Evolutionary conservation across 2,329 filamentous ascomycete genomes (phyloP).

Genomic region (Xylaria sp.): DNA sequence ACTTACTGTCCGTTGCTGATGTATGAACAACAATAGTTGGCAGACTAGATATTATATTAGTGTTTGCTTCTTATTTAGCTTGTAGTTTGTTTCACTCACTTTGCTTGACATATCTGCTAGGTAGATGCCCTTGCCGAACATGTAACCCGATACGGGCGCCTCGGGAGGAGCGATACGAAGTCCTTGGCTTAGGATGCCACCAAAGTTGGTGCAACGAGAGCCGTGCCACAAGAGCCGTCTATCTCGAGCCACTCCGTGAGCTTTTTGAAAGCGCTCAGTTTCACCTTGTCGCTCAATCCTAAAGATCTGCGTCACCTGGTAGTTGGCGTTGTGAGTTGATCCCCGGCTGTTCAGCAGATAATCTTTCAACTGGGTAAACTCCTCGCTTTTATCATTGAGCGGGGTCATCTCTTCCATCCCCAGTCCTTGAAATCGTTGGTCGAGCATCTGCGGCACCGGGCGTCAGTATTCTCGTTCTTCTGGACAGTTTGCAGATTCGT

Average conservation of each 20-base stretch:
- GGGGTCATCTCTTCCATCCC: constrained; percentile 76
- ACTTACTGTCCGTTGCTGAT: constrained; percentile 60
- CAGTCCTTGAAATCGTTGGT: constrained; percentile 72
- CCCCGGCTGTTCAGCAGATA: constrained; percentile 73
- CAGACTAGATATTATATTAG: constrained; percentile 50
- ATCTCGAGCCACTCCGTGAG: constrained; percentile 56
- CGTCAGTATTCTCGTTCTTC: no score
- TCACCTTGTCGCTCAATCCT: constrained; percentile 79
- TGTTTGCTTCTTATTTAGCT: neutral
- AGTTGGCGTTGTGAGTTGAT: constrained; percentile 63
- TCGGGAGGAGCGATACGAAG: constrained; percentile 87
- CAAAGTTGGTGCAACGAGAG: constrained; percentile 80
- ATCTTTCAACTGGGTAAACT: constrained; percentile 65
- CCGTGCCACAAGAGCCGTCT: constrained; percentile 86
- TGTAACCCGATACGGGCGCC: constrained; percentile 78
- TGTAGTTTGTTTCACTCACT: constrained; percentile 14
- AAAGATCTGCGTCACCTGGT: constrained; percentile 75
- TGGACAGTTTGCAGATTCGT: no score
- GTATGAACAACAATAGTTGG: constrained; percentile 69
- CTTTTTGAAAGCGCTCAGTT: constrained; percentile 65
- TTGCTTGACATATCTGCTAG: constrained; percentile 85
- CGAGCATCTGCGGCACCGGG: no score
- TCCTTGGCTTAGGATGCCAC: constrained; percentile 84
- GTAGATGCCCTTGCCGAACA: constrained; percentile 91
- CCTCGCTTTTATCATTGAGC: constrained; percentile 58